phyloP scores from a whole-genome alignment of 352 stramenopile species.

The Phytopythium delawarense region DNA sequence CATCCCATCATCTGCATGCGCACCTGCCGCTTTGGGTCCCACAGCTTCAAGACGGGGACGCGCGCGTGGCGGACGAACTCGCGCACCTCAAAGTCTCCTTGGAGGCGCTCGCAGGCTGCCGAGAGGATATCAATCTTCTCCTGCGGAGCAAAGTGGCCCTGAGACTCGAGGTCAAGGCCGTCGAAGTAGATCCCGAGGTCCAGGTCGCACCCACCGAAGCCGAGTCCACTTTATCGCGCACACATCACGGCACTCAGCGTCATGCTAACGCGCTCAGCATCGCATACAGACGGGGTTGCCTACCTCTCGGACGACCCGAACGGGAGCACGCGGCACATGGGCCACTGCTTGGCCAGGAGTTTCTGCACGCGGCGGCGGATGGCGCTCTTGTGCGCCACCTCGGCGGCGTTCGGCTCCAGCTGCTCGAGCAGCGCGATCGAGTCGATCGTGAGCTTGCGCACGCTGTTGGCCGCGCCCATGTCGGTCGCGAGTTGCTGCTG shows the following conservation, averaged over 20 bases:
- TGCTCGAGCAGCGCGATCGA: constrained; percentile 75
- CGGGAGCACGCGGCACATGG: constrained; percentile 48
- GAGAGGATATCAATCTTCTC: constrained; percentile 59
- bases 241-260: not conserved
- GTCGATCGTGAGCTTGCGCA: constrained; percentile 78
- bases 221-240: constrained; percentile 38
- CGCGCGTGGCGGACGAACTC: constrained; percentile 74
- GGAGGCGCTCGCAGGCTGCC: constrained; percentile 38
- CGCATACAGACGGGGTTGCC: not conserved
- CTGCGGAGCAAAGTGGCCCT: constrained; percentile 49
- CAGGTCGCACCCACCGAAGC: constrained; percentile 74
- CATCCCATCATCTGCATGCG: not conserved
- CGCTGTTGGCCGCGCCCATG: constrained; percentile 80
- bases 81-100: constrained; percentile 45
- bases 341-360: constrained; percentile 49
- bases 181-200: constrained; percentile 84
- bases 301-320: constrained; percentile 83
- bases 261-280: not conserved
- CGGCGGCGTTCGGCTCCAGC: constrained; percentile 63
- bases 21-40: constrained; percentile 56
- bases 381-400: constrained; percentile 45
- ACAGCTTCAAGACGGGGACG: constrained; percentile 77
- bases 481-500: constrained; percentile 2
- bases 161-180: constrained; percentile 48
- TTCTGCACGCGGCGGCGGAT: constrained; percentile 50